Base-by-base conservation (phyloP, 2,329 filamentous ascomycete genomes). In the Aquanectria penicillioides region DNA sequence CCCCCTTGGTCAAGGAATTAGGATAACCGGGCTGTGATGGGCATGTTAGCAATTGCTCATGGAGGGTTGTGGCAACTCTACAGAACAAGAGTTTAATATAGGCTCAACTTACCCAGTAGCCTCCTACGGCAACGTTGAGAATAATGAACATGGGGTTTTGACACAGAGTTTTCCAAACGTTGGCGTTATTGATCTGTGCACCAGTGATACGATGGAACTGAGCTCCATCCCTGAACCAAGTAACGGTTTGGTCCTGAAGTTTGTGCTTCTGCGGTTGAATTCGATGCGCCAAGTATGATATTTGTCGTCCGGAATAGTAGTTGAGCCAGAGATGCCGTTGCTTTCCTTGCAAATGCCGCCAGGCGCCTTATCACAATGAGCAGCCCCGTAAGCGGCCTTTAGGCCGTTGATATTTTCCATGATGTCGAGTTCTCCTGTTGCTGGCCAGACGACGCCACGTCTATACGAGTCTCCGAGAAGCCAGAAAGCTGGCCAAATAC, bases 401-500 rank as follows among this genome's bases (percentile, higher is more conserved):
- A 74, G 49, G 6, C 84, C 84, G 70, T 86, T 83, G 65, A 85
- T 71, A 52, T 79, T 80, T 75, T 87, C 84, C 70, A 87, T 77
- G 62, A 86, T 81, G 67, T 87, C 85, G 44, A 87, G 74, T 75
- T 87, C 85, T 58, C 84, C 85, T 56, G 81, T 82, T 7, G 57
- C 48, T 0, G 85, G 85, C 85, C 85, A 87, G 12, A 64, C 25
- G 1, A 75, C 78, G 6, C 82, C 82, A 31, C 78, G 74, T 18
- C 81, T 79, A 50, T 81, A 74, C 6, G 78, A 70, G 44, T 85
- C 77, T 33, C 84, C 84, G 10, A 86, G 75, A 60, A 85, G 74
- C 84, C 83, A 87, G 66, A 86, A 86, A 0, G 84, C 84, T 0
- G 84, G 83, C 84, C 84, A 87, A 41, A 86, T 76, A 6, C 84